Evolutionary conservation across 1,284 basidiomycete genomes (phyloP).

Genomic region (Grifola frondosa): DNA sequence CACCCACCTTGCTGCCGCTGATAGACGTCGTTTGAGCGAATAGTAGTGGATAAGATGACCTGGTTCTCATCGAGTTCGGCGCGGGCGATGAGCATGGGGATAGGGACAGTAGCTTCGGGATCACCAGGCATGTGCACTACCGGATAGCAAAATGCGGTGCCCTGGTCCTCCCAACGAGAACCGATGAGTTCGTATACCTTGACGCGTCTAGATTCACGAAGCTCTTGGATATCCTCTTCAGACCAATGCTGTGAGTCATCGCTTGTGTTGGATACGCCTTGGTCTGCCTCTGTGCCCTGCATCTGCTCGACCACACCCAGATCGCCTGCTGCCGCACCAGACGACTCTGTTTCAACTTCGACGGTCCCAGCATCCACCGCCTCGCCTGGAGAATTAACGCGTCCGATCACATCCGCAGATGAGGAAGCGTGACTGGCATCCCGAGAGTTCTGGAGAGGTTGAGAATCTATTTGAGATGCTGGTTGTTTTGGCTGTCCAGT

Average conservation of each 20-base stretch:
- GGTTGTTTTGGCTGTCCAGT: constrained; percentile 16
- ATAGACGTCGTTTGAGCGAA: constrained; percentile 84
- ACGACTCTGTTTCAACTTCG: constrained; percentile 16
- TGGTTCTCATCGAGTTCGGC: constrained; percentile 72
- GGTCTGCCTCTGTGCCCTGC: constrained; percentile 18
- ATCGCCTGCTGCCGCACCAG: constrained; percentile 13
- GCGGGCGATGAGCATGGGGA: constrained; percentile 82
- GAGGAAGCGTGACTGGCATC: constrained; percentile 15
- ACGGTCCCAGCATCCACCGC: constrained; percentile 13
- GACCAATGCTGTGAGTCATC: constrained; percentile 35
- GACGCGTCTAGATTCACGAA: constrained; percentile 42
- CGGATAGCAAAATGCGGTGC: constrained; percentile 91
- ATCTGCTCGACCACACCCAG: constrained; percentile 11
- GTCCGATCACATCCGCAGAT: constrained; percentile 14
- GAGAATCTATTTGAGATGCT: constrained; percentile 22
- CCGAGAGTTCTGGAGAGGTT: constrained; percentile 17
- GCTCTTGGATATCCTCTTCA: constrained; percentile 38
- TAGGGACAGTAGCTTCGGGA: constrained; percentile 79
- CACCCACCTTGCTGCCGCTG: constrained; percentile 86
- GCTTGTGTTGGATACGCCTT: constrained; percentile 10
- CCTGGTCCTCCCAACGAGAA: constrained; percentile 88
- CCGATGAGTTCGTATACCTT: constrained; percentile 90
- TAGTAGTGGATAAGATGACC: constrained; percentile 71
- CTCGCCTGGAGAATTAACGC: constrained; percentile 17
- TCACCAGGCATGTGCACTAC: constrained; percentile 85